phyloP scores from a whole-genome alignment of 805 yeast species.

The Dipodascus geniculatus region DNA sequence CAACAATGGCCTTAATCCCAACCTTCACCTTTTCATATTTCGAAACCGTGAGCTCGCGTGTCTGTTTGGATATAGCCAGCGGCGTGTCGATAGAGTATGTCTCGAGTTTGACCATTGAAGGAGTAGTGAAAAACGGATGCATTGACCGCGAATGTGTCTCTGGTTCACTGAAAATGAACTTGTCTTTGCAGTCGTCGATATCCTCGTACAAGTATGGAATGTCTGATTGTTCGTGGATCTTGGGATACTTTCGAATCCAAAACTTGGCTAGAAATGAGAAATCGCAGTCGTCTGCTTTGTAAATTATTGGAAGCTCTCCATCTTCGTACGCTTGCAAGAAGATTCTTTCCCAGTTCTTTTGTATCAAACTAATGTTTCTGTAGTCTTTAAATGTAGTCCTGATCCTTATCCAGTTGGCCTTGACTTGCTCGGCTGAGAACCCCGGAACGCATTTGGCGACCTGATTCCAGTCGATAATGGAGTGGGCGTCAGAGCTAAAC shows the following conservation, averaged over 20 bases:
- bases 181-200: constrained; percentile 34
- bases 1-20: constrained; percentile 37
- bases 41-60: constrained; percentile 1
- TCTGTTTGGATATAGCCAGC: constrained; percentile 22
- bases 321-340: constrained; percentile 47
- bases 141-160: constrained; percentile 18
- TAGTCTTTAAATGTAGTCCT: constrained; percentile 50
- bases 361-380: constrained; percentile 38
- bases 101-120: constrained; percentile 66
- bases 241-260: constrained; percentile 50
- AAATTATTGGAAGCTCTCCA: constrained; percentile 32
- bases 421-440: constrained; percentile 33
- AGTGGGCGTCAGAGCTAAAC: constrained; percentile 32
- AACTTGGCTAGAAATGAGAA: constrained; percentile 40
- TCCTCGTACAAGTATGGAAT: constrained; percentile 13
- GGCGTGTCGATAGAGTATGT: constrained; percentile 35
- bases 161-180: constrained; percentile 30
- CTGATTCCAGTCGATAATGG: constrained; percentile 51
- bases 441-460: constrained; percentile 40
- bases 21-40: constrained; percentile 9
- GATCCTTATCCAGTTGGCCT: constrained; percentile 60
- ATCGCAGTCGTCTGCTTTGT: constrained; percentile 33
- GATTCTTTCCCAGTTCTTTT: constrained; percentile 50
- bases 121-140: constrained; percentile 37
- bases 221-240: constrained; percentile 14